phyloP scores from a whole-genome alignment of 2,329 filamentous ascomycete species.

The Exophiala spinifera region DNA sequence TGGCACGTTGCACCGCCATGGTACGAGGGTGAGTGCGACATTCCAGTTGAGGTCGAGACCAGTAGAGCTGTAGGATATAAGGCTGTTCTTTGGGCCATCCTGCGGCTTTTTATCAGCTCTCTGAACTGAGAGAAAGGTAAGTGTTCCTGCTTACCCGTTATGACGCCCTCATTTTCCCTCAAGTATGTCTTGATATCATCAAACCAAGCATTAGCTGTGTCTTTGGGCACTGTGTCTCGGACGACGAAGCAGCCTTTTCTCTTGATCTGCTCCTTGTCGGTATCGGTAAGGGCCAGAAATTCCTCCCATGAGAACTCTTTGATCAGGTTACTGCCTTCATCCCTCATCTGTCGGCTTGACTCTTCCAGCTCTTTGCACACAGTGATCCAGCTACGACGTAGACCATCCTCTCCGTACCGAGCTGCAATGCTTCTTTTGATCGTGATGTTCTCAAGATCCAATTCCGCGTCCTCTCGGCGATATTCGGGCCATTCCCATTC shows the following conservation, averaged over 20 bases:
- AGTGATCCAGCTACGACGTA: constrained; percentile 38
- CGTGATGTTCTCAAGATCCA: too few relatives aligned
- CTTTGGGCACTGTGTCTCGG: constrained; percentile 8
- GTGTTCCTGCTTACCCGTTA: too few relatives aligned
- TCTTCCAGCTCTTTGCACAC: constrained; percentile 38
- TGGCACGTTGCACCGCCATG: constrained; percentile 34
- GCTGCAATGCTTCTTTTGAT: constrained; percentile 31
- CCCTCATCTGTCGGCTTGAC: too few relatives aligned
- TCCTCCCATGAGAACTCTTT: constrained; percentile 34
- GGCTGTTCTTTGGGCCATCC: constrained; percentile 38
- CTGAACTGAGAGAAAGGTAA: too few relatives aligned
- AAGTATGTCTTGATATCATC: too few relatives aligned
- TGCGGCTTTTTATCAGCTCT: constrained; percentile 36
- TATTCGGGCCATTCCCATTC: too few relatives aligned
- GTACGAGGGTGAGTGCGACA: constrained; percentile 39
- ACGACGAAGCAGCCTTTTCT: constrained; percentile 32
- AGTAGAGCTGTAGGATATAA: constrained; percentile 40
- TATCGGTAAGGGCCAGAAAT: too few relatives aligned
- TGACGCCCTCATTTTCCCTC: too few relatives aligned
- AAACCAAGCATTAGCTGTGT: neutral
- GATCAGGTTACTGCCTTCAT: constrained; percentile 37
- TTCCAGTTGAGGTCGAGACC: constrained; percentile 38
- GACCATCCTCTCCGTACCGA: constrained; percentile 36
- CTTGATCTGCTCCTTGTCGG: constrained; percentile 34
- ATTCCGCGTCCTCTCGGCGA: too few relatives aligned